Base-by-base conservation (phyloP, 2,329 filamentous ascomycete genomes). In the Epichloe elymi region DNA sequence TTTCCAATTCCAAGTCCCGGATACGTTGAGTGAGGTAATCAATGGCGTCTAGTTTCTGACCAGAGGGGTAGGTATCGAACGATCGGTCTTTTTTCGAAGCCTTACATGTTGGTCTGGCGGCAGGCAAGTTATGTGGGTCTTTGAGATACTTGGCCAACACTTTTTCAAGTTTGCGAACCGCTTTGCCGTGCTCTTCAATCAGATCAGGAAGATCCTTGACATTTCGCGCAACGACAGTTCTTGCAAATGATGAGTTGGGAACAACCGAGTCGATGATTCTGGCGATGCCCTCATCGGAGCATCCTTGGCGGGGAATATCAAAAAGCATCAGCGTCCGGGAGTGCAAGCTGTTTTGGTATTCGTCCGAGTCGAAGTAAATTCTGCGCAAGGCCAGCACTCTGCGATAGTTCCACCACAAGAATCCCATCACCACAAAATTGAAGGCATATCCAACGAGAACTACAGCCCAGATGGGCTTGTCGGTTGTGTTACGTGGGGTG, bases 11-110 rank as follows among this genome's bases (percentile, higher is more conserved):
- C 37, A 98, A 75, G 46, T 83, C 76, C 58, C 82, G 82, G 62
- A 98, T 96, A 17, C 90, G 83, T 49, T 85, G 79, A 0, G 89
- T 94, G 50, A 95, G 74, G 61, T 95, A 97, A 55, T 95, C 88
- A 61, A 98, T 97, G 17, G 93, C 88, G 63, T 98, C 93, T 4
- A 97, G 79, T 63, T 89, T 91, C 57, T 86, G 80, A 14, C 79
- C 79, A 36, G 76, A 79, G 23, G 83, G 74, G 57, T 82, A 83
- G 2, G 78, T 79, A 44, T 66, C 68, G 58, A 80, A 83, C 0
- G 80, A 76, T 51, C 79, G 81, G 60, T 96, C 88, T 56, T 85
- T 85, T 64, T 89, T 91, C 12, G 85, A 85, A 0, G 88, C 86
- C 43, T 78, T 81, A 72, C 90, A 94, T 46, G 78, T 76, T 1